These are phyloP conservation scores for Groenewaldozyma tartarivorans DNA, from an alignment of 805 yeast genomes.

Conservation along the genomic window DNA sequence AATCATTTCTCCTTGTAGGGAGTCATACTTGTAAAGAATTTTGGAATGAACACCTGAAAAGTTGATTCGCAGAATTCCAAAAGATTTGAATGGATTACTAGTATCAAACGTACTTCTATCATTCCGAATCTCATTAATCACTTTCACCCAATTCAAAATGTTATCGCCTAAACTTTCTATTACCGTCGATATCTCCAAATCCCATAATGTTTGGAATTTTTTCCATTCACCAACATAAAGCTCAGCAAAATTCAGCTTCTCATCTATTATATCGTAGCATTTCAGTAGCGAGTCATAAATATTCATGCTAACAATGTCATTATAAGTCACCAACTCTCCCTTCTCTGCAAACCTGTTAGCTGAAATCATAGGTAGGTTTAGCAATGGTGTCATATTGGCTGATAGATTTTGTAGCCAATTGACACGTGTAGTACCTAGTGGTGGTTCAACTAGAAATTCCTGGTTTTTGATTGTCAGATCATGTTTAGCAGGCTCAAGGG, in stretches of 20 bases:
- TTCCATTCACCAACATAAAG: slow-evolving; percentile 44
- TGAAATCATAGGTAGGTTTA: slow-evolving; percentile 10
- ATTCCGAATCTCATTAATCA: slow-evolving; percentile 35
- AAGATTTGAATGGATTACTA: slow-evolving; percentile 29
- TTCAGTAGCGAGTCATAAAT: slow-evolving; percentile 14
- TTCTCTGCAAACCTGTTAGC: slow-evolving; percentile 11
- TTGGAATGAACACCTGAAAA: slow-evolving; percentile 46
- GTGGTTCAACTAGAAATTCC: slow-evolving; percentile 21
- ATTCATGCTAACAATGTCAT: slow-evolving; percentile 7
- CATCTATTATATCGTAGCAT: slow-evolving; percentile 28
- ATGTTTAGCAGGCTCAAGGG: slow-evolving; percentile 12
- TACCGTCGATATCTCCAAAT: slow-evolving; percentile 36
- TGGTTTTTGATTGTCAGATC: slow-evolving; percentile 23
- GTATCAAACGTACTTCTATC: slow-evolving; percentile 44
- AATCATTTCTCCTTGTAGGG: slow-evolving; percentile 44
- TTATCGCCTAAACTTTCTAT: slow-evolving; percentile 27
- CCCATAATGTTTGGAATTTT: slow-evolving; percentile 51
- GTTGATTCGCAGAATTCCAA: slow-evolving; percentile 39
- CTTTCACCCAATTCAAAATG: slow-evolving; percentile 39
- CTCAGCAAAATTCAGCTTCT: slow-evolving; percentile 22
- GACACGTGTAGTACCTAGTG: slow-evolving; percentile 18
- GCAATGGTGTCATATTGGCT: slow-evolving; percentile 12
- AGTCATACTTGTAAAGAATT: slow-evolving; percentile 44
- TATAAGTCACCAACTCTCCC: not conserved
- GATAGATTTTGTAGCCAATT: slow-evolving; percentile 15